A percentile compares a stretch with the other conserved stretches of the same genome.
phyloP scores from a whole-genome alignment of 805 yeast genomes.

The Nakazawaea wyomingensis region DNA sequence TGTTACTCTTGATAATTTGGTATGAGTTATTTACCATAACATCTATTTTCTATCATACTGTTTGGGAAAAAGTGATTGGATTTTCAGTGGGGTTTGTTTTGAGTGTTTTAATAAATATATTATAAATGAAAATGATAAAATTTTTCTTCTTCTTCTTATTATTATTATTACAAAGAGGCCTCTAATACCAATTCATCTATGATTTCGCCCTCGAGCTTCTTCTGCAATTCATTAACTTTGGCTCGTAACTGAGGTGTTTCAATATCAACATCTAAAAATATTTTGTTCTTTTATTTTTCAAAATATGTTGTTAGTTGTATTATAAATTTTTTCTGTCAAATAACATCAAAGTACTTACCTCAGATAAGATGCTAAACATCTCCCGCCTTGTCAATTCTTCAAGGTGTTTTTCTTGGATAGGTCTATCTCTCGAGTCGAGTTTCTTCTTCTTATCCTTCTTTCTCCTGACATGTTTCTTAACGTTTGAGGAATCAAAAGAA shows the following conservation, averaged over 20 bases:
- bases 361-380: constrained; percentile 10
- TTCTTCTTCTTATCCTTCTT: constrained; percentile 2
- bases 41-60: constrained; percentile 44
- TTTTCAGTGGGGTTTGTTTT: constrained; percentile 31
- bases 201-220: constrained; percentile 1
- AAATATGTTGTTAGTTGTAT: no score
- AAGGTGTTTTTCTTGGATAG: not conserved
- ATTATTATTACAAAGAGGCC: no score
- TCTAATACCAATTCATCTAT: constrained; percentile 8
- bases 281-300: constrained; percentile 6
- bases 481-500: constrained; percentile 4
- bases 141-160: no score
- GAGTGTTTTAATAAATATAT: constrained; percentile 17
- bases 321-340: no score
- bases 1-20: constrained; percentile 29
- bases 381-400: constrained; percentile 10
- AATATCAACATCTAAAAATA: constrained; percentile 9
- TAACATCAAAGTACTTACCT: constrained; percentile 9
- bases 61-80: constrained; percentile 41
- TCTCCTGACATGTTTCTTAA: not conserved
- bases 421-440: not conserved
- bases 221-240: not conserved
- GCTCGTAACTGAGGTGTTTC: constrained; percentile 1
- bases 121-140: no score
- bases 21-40: constrained; percentile 36